Base-by-base conservation (phyloP, 257 asterid species). In the Solanum chiquidenum region DNA sequence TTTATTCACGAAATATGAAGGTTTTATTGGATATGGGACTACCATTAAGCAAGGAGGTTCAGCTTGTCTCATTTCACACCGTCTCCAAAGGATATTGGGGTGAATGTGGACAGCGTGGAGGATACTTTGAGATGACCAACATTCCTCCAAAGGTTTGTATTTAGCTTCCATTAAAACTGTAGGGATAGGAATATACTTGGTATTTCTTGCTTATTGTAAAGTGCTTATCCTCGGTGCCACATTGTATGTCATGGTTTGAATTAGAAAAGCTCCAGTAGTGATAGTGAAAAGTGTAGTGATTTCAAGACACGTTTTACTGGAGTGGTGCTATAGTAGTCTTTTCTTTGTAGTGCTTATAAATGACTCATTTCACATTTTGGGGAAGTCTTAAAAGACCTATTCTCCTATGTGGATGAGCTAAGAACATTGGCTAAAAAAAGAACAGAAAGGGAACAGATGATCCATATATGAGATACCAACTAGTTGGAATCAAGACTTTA, bases 21-120 rank as follows among this genome's bases (percentile, higher is more conserved):
- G 98, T 96, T 93, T 83, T 97, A 91, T 91, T 95, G 96, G 94
- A 92, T 90, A 96, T 96, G 99, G 98, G 98, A 33, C 92, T 93
- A 42, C 98, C 98, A 74, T 89, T 97, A 80, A 97, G 97, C 93
- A 94, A 93, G 90, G 98, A 91, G 87, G 87, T 94, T 86, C 93
- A 97, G 92, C 98, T 97, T 14, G 97, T 97, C 86, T 97, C 99
- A 5, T 97, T 95, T 87, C 99, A 97, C 95, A 97, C 99, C 0
- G 98, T 97, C 87, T 97, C 99, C 8, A 97, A 97, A 89, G 99
- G 99, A 89, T 95, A 93, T 88, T 97, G 90, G 92, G 99, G 99
- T 76, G 99, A 97, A 91, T 98, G 99, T 90, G 99, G 99, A 85
- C 99, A 98, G 86, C 99, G 99, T 73, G 99, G 99, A 49, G 99